A percentile compares a stretch with the other conserved stretches of the same genome.
These are phyloP conservation scores for barley (Hordeum vulgare) DNA, from an alignment of 176 grass and related monocot genomes.

Conservation along the genomic window MorexV3_pseudomolecules_assembly NC_058523.1:11114131-11114630, in stretches of 20 bases:
- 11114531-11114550: slow-evolving; percentile 84
- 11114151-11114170: not conserved
- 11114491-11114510: slow-evolving; percentile 82
- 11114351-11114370: slow-evolving; percentile 91
- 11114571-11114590: slow-evolving; percentile 91
- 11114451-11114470: slow-evolving; percentile 91
- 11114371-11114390: slow-evolving; percentile 75
- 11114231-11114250: slow-evolving; percentile 70
- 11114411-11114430: slow-evolving; percentile 64
- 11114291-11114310: slow-evolving; percentile 95
- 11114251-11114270: slow-evolving; percentile 85
- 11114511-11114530: slow-evolving; percentile 72
- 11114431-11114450: slow-evolving; percentile 91
- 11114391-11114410: slow-evolving; percentile 76
- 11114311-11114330: slow-evolving; percentile 92
- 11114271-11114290: slow-evolving; percentile 90
- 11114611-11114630: slow-evolving; percentile 71
- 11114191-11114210: slow-evolving; percentile 95
- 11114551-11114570: slow-evolving; percentile 79
- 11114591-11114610: slow-evolving; percentile 78
- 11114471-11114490: slow-evolving; percentile 91
- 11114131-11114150: not conserved
- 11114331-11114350: slow-evolving; percentile 94
- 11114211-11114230: slow-evolving; percentile 94
- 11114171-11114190: slow-evolving; percentile 73